Conservation (phyloP, 306 rosid genomes). For the Quercus gilva region DNA sequence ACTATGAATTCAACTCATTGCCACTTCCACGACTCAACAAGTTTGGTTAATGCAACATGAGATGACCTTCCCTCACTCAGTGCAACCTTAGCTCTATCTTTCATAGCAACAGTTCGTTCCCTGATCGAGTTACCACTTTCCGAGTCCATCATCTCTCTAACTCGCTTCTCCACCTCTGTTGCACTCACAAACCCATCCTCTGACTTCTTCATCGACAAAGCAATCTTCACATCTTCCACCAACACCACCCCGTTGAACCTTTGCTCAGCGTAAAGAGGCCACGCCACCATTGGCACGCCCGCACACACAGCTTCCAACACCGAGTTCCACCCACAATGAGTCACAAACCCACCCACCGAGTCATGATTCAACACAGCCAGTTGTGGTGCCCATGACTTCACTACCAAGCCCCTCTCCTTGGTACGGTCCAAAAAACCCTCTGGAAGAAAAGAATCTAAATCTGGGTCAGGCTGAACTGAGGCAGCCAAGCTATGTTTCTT, state of each 20-base stretch:
- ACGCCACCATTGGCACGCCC: constrained; percentile 50
- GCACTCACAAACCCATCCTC: constrained; percentile 35
- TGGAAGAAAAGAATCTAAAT: no score
- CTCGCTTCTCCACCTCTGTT: constrained; percentile 41
- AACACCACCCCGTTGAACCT: constrained; percentile 31
- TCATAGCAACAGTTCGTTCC: neutral
- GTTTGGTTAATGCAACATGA: no score
- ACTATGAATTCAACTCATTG: no score
- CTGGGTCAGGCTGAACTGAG: no score
- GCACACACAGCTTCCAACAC: constrained; percentile 47
- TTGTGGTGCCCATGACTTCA: no score
- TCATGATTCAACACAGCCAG: no score
- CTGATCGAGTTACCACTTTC: constrained; percentile 20
- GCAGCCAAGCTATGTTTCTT: no score
- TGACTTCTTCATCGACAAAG: constrained; percentile 30
- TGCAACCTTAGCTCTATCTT: constrained; percentile 17
- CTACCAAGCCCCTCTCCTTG: no score
- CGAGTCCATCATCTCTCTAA: constrained; percentile 39
- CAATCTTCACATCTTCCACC: constrained; percentile 52
- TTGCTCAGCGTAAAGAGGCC: constrained; percentile 70
- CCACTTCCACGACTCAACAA: no score
- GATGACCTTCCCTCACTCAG: neutral
- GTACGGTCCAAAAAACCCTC: no score
- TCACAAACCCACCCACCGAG: no score
- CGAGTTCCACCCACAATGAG: constrained; percentile 58